Base-by-base conservation (phyloP, 257 asterid genomes). In the Craterostigma plantagineum region DNA sequence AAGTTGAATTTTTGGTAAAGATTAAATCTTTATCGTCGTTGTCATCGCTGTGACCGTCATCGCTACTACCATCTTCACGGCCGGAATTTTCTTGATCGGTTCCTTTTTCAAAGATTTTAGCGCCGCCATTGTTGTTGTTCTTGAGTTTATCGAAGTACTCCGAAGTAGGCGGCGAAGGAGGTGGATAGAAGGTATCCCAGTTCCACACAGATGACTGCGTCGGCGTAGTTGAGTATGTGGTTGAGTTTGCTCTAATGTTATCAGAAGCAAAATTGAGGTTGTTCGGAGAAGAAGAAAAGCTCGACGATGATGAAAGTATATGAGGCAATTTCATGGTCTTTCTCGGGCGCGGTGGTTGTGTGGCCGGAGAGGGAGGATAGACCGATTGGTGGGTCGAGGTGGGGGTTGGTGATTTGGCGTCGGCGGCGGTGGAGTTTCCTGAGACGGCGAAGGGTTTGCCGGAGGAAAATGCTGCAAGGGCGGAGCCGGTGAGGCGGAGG, bases 161-260 rank as follows among this genome's bases (percentile, higher is more conserved):
- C 6, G 95, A 83, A 38, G 64, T 77, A 0, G 95, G 98, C 15
- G 98, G 98, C 0, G 98, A 76, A 8, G 98, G 95, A 14, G 97
- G 91, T 11, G 98, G 98, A 17, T 76, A 63, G 66, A 90, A 77
- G 42, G 62, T 63, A 16, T 90, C 98, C 98, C 98, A 90, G 51
- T 87, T 77, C 98, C 98, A 87, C 0, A 72, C 78, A 7, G 95
- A 82, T 11, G 82, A 46, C 40, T 87, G 98, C 0, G 98, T 79
- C 18, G 95, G 93, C 14, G 94, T 86, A 34, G 45, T 45, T 0
- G 98, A 66, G 45, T 60, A 82, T 1, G 73, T 73, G 8, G 73
- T 73, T 10, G 93, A 70, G 51, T 70, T 60, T 5, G 77, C 68
- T 36, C 67, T 65, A 35, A 67, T 67, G 3, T 84, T 78, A 11